Evolutionary conservation across 257 asterid genomes (phyloP).

Genomic region (Solanum tacnaense): DNA sequence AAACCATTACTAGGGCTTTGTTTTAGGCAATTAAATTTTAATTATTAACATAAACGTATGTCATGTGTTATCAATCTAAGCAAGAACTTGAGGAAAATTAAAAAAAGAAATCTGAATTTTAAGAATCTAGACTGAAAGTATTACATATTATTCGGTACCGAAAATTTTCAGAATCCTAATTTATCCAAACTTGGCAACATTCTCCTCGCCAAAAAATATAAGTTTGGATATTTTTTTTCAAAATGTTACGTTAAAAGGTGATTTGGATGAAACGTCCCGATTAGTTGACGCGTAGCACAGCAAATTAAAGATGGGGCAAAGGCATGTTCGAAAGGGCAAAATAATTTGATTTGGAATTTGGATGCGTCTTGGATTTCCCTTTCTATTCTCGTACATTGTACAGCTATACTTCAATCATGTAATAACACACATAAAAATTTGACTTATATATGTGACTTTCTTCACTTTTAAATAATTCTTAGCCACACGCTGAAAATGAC

Average conservation of each 20-base stretch:
- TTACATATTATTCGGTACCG: background rate
- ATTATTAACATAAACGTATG: background rate
- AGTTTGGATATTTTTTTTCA: background rate
- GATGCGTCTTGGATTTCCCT: background rate
- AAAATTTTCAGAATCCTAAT: background rate
- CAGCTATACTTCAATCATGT: constrained; percentile 3
- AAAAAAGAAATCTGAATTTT: too few relatives aligned
- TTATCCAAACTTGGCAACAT: background rate
- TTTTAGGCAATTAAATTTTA: background rate
- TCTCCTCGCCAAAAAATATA: background rate
- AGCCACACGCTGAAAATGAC: constrained; percentile 8
- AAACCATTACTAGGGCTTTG: background rate
- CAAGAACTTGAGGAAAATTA: background rate
- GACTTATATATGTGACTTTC: constrained; percentile 6
- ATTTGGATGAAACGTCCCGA: background rate
- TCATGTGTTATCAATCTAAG: background rate
- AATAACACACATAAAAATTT: background rate
- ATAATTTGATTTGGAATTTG: background rate
- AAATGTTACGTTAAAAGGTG: background rate
- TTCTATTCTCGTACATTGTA: constrained; percentile 20
- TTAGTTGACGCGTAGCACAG: background rate
- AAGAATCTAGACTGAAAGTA: background rate
- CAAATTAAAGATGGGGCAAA: background rate
- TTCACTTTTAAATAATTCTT: background rate
- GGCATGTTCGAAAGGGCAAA: background rate